Evolutionary conservation across 768 basidiomycete genomes (phyloP).

Genomic region (Lentinula lateritia): DNA sequence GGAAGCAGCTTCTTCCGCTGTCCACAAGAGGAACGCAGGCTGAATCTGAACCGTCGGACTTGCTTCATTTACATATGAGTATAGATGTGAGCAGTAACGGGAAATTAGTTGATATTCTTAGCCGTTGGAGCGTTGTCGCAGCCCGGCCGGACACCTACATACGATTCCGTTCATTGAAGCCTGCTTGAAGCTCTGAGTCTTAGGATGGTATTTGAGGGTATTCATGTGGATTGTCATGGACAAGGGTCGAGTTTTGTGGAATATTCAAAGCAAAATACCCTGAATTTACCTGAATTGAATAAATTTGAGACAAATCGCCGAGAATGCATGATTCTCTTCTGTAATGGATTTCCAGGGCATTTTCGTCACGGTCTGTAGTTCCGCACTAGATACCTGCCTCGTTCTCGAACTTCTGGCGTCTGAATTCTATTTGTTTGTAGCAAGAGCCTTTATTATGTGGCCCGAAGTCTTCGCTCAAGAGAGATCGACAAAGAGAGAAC

Average conservation of each 20-base stretch:
- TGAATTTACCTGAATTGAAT: background rate
- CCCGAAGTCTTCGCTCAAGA: slow-evolving; percentile 1
- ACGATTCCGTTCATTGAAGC: no score
- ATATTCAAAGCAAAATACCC: background rate
- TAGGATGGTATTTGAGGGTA: no score
- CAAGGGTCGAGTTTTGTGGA: no score
- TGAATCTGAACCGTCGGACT: background rate
- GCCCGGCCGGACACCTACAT: no score
- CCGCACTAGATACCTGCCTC: background rate
- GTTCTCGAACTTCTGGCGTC: background rate
- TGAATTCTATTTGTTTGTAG: background rate
- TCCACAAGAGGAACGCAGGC: background rate
- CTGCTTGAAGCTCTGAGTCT: no score
- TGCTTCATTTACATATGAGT: background rate
- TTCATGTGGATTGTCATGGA: no score
- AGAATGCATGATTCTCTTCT: background rate
- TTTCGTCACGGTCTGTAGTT: background rate
- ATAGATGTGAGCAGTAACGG: background rate
- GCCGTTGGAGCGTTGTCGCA: background rate
- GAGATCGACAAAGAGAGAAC: slow-evolving; percentile 1
- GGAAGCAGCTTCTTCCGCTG: background rate
- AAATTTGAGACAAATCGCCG: background rate
- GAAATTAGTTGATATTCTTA: background rate
- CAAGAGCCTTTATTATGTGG: background rate
- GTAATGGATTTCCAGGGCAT: background rate